A percentile compares a stretch with the other conserved stretches of the same genome.
These are phyloP conservation scores for Gossypium longicalyx DNA, from an alignment of 345 rosid genomes.

Conservation along the genomic window DNA sequence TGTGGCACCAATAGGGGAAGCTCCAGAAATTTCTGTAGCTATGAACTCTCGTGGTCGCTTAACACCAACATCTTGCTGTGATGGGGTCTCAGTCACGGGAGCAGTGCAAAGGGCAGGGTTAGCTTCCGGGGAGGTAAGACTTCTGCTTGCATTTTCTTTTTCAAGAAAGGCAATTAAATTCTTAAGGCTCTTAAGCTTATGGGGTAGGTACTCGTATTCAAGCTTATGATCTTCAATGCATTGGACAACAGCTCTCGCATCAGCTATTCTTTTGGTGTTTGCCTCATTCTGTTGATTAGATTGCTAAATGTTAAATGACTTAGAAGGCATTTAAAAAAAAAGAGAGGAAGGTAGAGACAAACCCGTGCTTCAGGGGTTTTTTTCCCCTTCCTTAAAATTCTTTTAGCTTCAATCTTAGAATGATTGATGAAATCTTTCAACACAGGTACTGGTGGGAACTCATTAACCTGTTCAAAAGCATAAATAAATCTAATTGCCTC, in stretches of 20 bases:
- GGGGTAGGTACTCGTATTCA: neutral
- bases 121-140: neutral
- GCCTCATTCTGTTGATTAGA: constrained; percentile 17
- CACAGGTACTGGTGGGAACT: constrained; percentile 30
- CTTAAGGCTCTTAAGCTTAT: neutral
- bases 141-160: neutral
- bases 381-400: neutral
- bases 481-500: constrained; percentile 35
- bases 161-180: neutral
- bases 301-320: neutral
- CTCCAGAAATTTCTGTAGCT: neutral
- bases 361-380: constrained; percentile 19
- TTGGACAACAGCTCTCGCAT: constrained; percentile 15
- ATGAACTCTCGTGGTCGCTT: neutral
- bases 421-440: constrained; percentile 30
- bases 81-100: neutral
- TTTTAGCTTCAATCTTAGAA: constrained; percentile 17
- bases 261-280: constrained; percentile 14
- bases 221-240: constrained; percentile 23
- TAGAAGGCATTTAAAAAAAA: neutral
- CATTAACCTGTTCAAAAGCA: constrained; percentile 28
- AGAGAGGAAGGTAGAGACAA: neutral
- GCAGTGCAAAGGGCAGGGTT: neutral
- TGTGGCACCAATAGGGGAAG: neutral
- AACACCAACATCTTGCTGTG: neutral